phyloP scores from a whole-genome alignment of 805 yeast genomes.

The Barnettozyma botsteinii region DNA sequence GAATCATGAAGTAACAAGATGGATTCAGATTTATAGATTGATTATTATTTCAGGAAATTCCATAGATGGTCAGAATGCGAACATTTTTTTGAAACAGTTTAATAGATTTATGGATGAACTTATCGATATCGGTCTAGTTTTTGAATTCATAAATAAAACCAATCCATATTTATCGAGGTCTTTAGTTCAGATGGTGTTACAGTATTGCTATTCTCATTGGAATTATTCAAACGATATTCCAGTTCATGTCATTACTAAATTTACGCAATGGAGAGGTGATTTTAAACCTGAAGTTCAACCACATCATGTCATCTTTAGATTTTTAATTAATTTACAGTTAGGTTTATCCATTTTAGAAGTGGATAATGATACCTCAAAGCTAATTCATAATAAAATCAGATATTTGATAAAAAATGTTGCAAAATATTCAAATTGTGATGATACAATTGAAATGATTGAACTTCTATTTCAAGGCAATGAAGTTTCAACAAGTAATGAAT shows the following conservation, averaged over 20 bases:
- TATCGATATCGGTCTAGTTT: constrained; percentile 33
- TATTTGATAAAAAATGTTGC: constrained; percentile 19
- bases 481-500: constrained; percentile 11
- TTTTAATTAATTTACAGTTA: constrained; percentile 31
- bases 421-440: constrained; percentile 25
- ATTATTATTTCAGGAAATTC: constrained; percentile 31
- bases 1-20: constrained; percentile 23
- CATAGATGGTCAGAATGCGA: constrained; percentile 29
- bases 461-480: constrained; percentile 33
- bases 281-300: constrained; percentile 29
- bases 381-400: constrained; percentile 18
- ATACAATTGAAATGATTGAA: constrained; percentile 29
- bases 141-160: constrained; percentile 26
- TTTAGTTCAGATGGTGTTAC: constrained; percentile 36
- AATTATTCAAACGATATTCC: constrained; percentile 22
- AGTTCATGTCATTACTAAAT: constrained; percentile 18
- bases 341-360: constrained; percentile 25
- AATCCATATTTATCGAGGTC: constrained; percentile 25
- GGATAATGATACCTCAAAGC: constrained; percentile 13
- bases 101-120: constrained; percentile 35
- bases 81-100: constrained; percentile 33
- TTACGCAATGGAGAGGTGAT: constrained; percentile 29
- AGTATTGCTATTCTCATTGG: constrained; percentile 45
- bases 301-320: constrained; percentile 28
- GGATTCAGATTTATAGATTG: constrained; percentile 28